Base-by-base conservation (phyloP, 495 filamentous ascomycete species). In the Xeromyces bisporus region DNA sequence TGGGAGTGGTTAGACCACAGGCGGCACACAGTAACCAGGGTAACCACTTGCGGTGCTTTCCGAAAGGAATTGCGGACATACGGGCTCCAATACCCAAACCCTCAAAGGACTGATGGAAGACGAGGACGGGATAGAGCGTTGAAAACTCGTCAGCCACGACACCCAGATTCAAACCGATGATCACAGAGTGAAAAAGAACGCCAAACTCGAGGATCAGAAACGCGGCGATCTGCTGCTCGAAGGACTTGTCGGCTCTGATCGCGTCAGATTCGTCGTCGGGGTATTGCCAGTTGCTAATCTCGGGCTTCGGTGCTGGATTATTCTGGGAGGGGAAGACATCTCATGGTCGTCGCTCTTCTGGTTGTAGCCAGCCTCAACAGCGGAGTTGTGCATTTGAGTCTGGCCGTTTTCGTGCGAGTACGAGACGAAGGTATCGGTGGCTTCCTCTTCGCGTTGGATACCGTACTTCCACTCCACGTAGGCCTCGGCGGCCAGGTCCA, bases 81-180 rank as follows among this genome's bases (percentile, higher is more conserved):
- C 42, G 38, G 0, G 52, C 45, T 9, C 45, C 45, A n/a, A 48
- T 42, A 3, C 42, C 45, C 10, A 48, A 35, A 1, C 45, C 42
- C 18, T 48, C 45, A 18, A 48, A 48, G 5, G 39, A 36, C 21
- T 48, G 45, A 26, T 48, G 45, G 27, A 80, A 80, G 32, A 69
- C 65, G 7, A 80, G 55, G 5, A 80, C 75, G 26, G 73, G 55
- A 41, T 75, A 77, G 11, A 80, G 63, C 7, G 75, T 60, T n/a
- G 48, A 56, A 45, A 80, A 77, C 28, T 77, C 66, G 0, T 55
- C 37, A 18, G 70, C 71, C 1, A 69, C 52, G 11, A 76, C 71
- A 3, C 69, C 73, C 9, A 80, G 65, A 2, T 69, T 77, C 3
- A 80, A 61, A n/a, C 75, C 75, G 28, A 80, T 73, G 50, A 80